Evolutionary conservation across 2,329 filamentous ascomycete genomes (phyloP).

Genomic region (Cladosporium velox): DNA sequence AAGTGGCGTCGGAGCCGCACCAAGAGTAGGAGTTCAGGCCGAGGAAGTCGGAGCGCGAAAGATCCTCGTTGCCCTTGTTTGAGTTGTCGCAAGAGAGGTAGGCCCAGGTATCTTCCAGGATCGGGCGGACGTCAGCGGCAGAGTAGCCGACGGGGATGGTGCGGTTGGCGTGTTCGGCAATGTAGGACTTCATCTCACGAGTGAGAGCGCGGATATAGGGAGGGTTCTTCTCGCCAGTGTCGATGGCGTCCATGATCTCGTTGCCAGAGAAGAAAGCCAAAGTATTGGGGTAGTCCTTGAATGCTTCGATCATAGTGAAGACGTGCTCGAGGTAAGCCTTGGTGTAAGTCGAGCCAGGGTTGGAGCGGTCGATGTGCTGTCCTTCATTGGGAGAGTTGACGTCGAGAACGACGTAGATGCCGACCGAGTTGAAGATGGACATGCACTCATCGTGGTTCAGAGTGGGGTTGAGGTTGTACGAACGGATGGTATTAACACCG

Average conservation of each 20-base stretch:
- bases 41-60: constrained; percentile 71
- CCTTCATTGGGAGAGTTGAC: constrained; percentile 63
- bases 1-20: constrained; percentile 68
- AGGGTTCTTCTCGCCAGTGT: constrained; percentile 54
- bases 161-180: constrained; percentile 58
- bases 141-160: constrained; percentile 68
- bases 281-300: constrained; percentile 66
- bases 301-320: constrained; percentile 65
- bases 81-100: constrained; percentile 68
- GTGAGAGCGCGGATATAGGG: constrained; percentile 63
- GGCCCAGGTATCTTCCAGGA: constrained; percentile 73
- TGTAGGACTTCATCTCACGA: constrained; percentile 69
- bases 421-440: constrained; percentile 65
- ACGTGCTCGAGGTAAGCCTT: constrained; percentile 58
- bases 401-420: constrained; percentile 67
- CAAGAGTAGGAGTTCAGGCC: constrained; percentile 76
- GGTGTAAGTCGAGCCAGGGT: constrained; percentile 59
- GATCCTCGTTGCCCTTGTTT: constrained; percentile 51
- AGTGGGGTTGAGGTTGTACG: constrained; percentile 63
- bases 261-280: constrained; percentile 69
- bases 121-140: constrained; percentile 71
- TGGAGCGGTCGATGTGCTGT: constrained; percentile 57
- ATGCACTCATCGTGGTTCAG: constrained; percentile 63
- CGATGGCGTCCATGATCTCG: constrained; percentile 66
- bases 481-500: constrained; percentile 66